Percentiles rank a stretch among this genome's conserved stretches.
These are phyloP conservation scores for Brachypodium distachyon DNA, from an alignment of 202 grass and related monocot species.

Conservation along the genomic window DNA sequence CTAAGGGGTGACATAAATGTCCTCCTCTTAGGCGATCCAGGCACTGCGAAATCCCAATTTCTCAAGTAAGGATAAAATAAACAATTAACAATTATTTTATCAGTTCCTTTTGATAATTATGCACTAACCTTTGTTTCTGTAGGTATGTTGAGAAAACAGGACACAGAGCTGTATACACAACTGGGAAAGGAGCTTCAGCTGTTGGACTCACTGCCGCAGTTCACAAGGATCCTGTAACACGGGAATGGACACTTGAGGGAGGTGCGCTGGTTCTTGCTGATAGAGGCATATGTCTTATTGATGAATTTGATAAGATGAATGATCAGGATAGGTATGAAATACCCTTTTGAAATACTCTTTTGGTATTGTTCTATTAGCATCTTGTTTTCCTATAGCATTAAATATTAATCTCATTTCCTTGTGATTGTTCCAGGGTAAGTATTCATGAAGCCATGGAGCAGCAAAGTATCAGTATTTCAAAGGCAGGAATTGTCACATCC, in stretches of 20 bases:
- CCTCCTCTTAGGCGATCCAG: conserved; percentile 91
- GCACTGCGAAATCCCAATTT: conserved; percentile 99
- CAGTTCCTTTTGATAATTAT: not conserved
- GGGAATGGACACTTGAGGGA: conserved; percentile 97
- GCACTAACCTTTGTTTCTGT: conserved; percentile 3
- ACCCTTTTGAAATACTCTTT: conserved; percentile 1
- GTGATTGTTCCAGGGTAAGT: conserved; percentile 69
- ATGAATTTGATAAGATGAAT: conserved; percentile 99
- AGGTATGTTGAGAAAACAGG: conserved; percentile 99
- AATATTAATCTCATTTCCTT: not conserved
- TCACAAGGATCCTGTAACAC: conserved; percentile 98
- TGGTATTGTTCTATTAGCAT: not conserved
- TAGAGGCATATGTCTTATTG: conserved; percentile 96
- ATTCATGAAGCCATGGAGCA: conserved; percentile 99
- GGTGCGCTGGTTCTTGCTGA: conserved; percentile 96
- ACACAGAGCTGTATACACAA: conserved; percentile 97
- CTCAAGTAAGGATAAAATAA: conserved; percentile 62
- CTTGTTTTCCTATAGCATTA: not conserved
- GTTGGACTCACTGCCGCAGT: conserved; percentile 94
- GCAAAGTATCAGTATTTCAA: conserved; percentile 99
- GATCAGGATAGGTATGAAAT: conserved; percentile 92
- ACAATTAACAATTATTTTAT: not conserved
- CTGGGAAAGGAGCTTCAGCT: conserved; percentile 96
- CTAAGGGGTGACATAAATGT: conserved; percentile 96
- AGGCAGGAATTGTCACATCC: conserved; percentile 96